Percentiles rank a stretch among this genome's conserved stretches.
Evolutionary conservation across 768 basidiomycete genomes (phyloP).

Genomic region (Pisolithus marmoratus): DNA sequence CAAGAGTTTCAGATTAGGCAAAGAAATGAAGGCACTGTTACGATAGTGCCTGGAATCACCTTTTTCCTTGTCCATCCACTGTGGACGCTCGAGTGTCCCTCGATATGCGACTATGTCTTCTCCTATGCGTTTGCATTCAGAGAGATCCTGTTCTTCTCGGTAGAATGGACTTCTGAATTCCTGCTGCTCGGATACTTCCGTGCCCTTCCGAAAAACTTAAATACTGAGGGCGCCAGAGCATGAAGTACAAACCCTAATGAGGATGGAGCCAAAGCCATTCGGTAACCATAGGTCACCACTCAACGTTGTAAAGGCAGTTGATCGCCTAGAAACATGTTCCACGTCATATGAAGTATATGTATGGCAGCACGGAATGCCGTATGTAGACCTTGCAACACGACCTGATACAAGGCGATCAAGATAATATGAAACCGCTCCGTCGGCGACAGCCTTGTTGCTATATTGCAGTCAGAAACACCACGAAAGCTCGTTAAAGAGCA

Average conservation of each 20-base stretch:
- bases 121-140: neutral
- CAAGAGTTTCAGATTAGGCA: neutral
- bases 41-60: neutral
- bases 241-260: slow-evolving; percentile 27
- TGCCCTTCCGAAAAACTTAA: slow-evolving; percentile 14
- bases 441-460: slow-evolving; percentile 46
- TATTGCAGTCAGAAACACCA: neutral
- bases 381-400: slow-evolving; percentile 38
- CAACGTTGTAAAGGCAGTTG: neutral
- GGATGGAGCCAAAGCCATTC: slow-evolving; percentile 32
- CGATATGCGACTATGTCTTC: slow-evolving; percentile 2
- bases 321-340: slow-evolving; percentile 33
- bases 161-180: neutral
- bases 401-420: slow-evolving; percentile 41
- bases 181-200: slow-evolving; percentile 3
- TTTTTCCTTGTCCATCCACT: slow-evolving; percentile 3
- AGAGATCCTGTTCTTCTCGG: no score
- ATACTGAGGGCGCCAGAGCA: accelerated
- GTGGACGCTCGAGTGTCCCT: slow-evolving; percentile 1
- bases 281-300: slow-evolving; percentile 6
- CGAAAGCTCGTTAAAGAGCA: slow-evolving; percentile 3
- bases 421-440: slow-evolving; percentile 37
- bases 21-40: neutral
- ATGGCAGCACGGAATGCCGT: slow-evolving; percentile 27
- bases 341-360: slow-evolving; percentile 22